Evolutionary conservation across 345 rosid species (phyloP).

Genomic region (Eucalyptus polybractea): DNA sequence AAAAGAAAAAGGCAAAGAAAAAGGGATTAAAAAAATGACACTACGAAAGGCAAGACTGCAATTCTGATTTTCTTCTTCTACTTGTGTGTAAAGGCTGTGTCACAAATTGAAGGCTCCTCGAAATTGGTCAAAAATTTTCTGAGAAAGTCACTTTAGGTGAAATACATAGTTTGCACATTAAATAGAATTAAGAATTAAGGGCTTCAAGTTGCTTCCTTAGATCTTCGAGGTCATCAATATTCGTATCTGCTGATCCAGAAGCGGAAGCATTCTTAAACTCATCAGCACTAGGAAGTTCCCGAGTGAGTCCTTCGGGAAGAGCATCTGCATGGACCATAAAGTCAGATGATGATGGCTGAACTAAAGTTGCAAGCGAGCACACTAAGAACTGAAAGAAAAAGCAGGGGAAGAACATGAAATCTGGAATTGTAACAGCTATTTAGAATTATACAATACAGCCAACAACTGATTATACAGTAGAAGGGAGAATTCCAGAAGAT

Average conservation of each 20-base stretch:
- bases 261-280: slow-evolving; percentile 25
- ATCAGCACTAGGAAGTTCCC: slow-evolving; percentile 79
- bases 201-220: slow-evolving; percentile 81
- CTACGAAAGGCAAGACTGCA: not conserved
- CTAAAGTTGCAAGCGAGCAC: not conserved
- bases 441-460: not conserved
- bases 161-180: not conserved
- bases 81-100: not conserved
- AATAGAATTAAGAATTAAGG: slow-evolving; percentile 64
- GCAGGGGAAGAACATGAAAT: not conserved
- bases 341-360: not conserved
- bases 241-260: slow-evolving; percentile 23
- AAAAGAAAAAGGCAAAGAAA: slow-evolving; percentile 28
- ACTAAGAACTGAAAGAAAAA: not conserved
- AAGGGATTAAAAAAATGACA: not conserved
- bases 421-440: not conserved
- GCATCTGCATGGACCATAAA: slow-evolving; percentile 18
- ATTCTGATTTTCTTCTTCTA: not conserved
- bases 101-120: not conserved
- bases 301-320: slow-evolving; percentile 82
- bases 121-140: not conserved
- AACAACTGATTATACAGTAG: not conserved
- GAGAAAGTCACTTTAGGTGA: not conserved
- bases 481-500: not conserved
- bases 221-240: slow-evolving; percentile 63